A percentile compares a stretch with the other conserved stretches of the same genome.
phyloP scores from a whole-genome alignment of 2,329 filamentous ascomycete species.

The Fusarium fracticaudum region DNA sequence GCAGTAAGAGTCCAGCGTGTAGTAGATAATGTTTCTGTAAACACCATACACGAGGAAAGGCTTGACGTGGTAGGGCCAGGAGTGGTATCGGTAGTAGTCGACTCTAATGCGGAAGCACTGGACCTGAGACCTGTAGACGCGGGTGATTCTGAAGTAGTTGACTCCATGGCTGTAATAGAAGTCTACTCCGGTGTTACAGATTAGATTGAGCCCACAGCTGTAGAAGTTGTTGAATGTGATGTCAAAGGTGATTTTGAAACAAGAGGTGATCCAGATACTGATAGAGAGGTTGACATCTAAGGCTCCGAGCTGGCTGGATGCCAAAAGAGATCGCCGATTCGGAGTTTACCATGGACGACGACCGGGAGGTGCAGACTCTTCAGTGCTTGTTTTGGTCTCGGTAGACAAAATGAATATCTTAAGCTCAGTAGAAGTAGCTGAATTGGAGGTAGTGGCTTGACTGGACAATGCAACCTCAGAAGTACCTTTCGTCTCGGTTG shows the following conservation, averaged over 20 bases:
- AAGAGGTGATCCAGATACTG: neutral
- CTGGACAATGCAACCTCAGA: neutral
- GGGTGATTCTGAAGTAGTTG: neutral
- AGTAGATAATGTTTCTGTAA: neutral
- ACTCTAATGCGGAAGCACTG: neutral
- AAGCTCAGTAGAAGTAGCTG: neutral
- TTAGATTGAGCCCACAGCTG: neutral
- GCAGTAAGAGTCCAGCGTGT: neutral
- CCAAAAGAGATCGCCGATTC: too few relatives aligned
- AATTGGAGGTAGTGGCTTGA: too few relatives aligned
- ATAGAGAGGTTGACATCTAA: neutral
- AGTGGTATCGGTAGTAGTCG: too few relatives aligned
- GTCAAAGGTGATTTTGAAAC: neutral
- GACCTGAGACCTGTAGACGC: neutral
- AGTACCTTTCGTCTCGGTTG: neutral
- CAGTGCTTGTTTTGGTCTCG: neutral
- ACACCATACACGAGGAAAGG: accelerated
- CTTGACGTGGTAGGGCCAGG: neutral
- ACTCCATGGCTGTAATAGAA: neutral
- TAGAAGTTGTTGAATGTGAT: neutral
- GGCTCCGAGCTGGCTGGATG: neutral
- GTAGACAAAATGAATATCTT: neutral
- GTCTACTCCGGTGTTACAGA: neutral
- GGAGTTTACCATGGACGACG: neutral
- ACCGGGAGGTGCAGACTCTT: too few relatives aligned